These are phyloP conservation scores for Blumeria hordei DNA, from an alignment of 2,329 filamentous ascomycete species.

Conservation along the genomic window DNA sequence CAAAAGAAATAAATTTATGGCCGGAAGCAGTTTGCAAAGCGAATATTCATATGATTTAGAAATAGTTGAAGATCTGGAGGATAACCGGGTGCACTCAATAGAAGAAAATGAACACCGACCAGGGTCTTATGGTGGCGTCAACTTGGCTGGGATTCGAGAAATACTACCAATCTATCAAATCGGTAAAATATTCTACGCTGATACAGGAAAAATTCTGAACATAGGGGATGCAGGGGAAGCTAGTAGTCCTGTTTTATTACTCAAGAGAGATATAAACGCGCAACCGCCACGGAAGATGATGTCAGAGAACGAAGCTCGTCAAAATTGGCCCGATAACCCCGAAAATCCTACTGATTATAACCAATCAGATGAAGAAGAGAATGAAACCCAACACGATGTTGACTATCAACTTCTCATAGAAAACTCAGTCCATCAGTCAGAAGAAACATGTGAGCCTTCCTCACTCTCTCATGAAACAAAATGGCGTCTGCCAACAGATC, in stretches of 20 bases:
- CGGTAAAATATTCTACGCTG: constrained; percentile 56
- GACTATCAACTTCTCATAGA: constrained; percentile 13
- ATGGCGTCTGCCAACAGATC: constrained; percentile 35
- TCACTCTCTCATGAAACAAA: constrained; percentile 1
- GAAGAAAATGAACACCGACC: constrained; percentile 30
- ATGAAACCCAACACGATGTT: constrained; percentile 15
- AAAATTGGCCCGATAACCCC: constrained; percentile 7
- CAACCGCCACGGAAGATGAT: constrained; percentile 42
- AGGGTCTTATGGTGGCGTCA: constrained; percentile 33
- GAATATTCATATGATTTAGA: constrained; percentile 49
- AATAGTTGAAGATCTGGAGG: constrained; percentile 46
- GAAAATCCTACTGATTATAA: constrained; percentile 4
- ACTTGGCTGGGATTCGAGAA: constrained; percentile 38
- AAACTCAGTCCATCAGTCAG: constrained; percentile 8
- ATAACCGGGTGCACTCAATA: constrained; percentile 41
- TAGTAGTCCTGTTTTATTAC: constrained; percentile 41
- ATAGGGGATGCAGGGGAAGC: constrained; percentile 41
- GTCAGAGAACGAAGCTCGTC: constrained; percentile 16
- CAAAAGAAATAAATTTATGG: constrained; percentile 4
- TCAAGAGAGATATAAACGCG: constrained; percentile 44
- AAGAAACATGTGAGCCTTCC: constrained; percentile 2
- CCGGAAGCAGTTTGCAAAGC: constrained; percentile 9
- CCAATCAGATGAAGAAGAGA: constrained; percentile 7
- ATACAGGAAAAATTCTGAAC: constrained; percentile 50
- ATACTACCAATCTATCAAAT: constrained; percentile 46